Base-by-base conservation (phyloP, 192 early-diverging fungal species). In the Coemansia sp. region DNA sequence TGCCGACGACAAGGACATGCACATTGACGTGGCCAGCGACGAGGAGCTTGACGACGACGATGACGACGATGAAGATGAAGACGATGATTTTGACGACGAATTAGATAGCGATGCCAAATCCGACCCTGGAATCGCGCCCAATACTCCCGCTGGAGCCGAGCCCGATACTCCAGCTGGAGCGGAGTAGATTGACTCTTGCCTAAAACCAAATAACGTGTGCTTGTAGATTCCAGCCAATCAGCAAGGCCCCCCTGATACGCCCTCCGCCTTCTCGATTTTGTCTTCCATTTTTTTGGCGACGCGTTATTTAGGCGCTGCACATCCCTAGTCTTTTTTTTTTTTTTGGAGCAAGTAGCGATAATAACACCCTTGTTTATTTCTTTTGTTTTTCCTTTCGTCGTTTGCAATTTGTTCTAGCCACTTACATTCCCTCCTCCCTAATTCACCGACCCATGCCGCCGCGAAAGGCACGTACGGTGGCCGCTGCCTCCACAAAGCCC, bases 221-320 rank as follows among this genome's bases (percentile, higher is more conserved):
- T n/a, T 35, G 32, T 35, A 35, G 32, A 35, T 35, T 31, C 27
- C 49, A 70, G 68, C 68, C 68, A 70, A 70, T 70, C 68, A 62
- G 39, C 14, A 41, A n/a, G 38, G 19, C 15, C 14, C 11, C n/a
- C 19, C 3, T 11, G 19, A 32, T 36, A 29, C 29, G n/a, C 24
- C 19, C 53, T 70, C 38, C 24, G 53, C 29, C 25, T 20, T 15
- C 40, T 70, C 68, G 60, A 70, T 70, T 70, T 70, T 57, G 39
- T 24, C 36, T 56, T 20, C 60, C 36, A 56, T 41, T 56, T 59
- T 15, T 25, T 9, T 24, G 14, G 19, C 41, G 27, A 54, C 51
- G 51, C 51, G 51, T 54, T 54, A 31, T 54, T 31, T 15, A 54
- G 14, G 27, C 15, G 22, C 47, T 24, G 7, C 32, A 35, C 32